Base-by-base conservation (phyloP, 2,329 filamentous ascomycete species). In the Trichoderma asperellum region DNA sequence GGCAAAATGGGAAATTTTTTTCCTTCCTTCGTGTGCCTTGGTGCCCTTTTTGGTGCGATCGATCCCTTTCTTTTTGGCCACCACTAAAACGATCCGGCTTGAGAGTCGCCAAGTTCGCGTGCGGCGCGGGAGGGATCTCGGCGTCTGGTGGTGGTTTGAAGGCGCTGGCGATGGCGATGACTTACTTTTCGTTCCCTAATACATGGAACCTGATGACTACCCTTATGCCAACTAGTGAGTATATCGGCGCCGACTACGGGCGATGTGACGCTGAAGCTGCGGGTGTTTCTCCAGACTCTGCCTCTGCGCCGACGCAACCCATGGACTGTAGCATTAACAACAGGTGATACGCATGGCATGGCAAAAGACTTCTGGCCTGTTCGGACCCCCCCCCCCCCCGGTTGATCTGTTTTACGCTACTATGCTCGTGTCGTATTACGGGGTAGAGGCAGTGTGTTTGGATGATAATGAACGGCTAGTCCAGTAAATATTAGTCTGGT, bases 281-380 rank as follows among this genome's bases (percentile, higher is more conserved):
- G 62, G 52, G 37, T 57, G 27, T 66, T 29, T 37, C 63, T 66
- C 55, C 55, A 65, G 58, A 59, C 37, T 59, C 37, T 59, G 63
- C 52, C 35, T 57, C 40, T 67, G 27, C 55, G 63, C 63, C 63
- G 63, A 67, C 63, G 63, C 55, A 67, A 59, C 40, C 63, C 63
- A 59, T 52, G 27, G 47, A 24, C n/a, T 18, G 18, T 34, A 16
- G 27, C 27, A 35, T 27, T 12, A 35, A 66, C n/a, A 58, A 59
- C 63, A 59, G 63, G 55, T 59, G 55, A 67, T 67, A 7, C 11
- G 63, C 55, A 67, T 58, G 63, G 53, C 63, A 67, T 58, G 63
- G 53, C 63, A 49, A 35, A n/a, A 27, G 16, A n/a, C 40, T 43
- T 6, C 47, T 27, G 55, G 55, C 21, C 21, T 35, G 40, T 35